These are phyloP conservation scores for Talaromyces wortmannii DNA, from an alignment of 495 filamentous ascomycete species.

Conservation along the genomic window DNA sequence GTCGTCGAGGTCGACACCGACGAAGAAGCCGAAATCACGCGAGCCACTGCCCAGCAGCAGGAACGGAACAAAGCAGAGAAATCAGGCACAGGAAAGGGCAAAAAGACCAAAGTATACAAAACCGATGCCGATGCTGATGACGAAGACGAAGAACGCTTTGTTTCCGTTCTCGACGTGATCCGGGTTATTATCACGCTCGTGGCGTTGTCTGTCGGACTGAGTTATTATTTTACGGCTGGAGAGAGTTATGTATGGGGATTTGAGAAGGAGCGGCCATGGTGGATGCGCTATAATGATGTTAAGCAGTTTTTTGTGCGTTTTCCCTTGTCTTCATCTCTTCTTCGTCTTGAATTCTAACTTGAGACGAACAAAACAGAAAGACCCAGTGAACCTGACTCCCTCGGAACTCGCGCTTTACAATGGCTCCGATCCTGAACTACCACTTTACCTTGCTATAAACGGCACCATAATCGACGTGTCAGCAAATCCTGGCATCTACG, in stretches of 20 bases:
- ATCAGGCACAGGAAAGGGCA: not conserved
- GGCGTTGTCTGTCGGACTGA: constrained; percentile 61
- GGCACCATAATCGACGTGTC: constrained; percentile 92
- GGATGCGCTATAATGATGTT: constrained; percentile 53
- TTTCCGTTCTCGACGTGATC: constrained; percentile 65
- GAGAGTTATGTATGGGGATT: constrained; percentile 63
- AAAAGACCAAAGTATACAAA: not conserved
- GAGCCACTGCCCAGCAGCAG: constrained; percentile 2
- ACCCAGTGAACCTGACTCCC: constrained; percentile 59
- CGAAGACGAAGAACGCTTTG: constrained; percentile 15
- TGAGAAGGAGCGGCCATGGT: constrained; percentile 49
- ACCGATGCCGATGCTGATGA: not conserved
- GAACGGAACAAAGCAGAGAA: not conserved
- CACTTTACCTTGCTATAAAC: constrained; percentile 90
- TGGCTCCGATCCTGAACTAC: constrained; percentile 65
- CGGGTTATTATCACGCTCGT: constrained; percentile 65
- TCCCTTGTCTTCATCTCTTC: not conserved
- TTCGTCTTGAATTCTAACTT: not conserved
- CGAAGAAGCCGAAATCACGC: constrained; percentile 9
- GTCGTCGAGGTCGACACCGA: constrained; percentile 8
- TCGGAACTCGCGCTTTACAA: constrained; percentile 66
- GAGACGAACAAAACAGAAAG: constrained; percentile 25
- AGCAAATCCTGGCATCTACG: constrained; percentile 67
- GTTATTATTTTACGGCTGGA: constrained; percentile 72
- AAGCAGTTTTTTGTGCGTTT: constrained; percentile 52